phyloP scores from a whole-genome alignment of 2,329 filamentous ascomycete species.

The Ophiostoma novo-ulmi region DNA sequence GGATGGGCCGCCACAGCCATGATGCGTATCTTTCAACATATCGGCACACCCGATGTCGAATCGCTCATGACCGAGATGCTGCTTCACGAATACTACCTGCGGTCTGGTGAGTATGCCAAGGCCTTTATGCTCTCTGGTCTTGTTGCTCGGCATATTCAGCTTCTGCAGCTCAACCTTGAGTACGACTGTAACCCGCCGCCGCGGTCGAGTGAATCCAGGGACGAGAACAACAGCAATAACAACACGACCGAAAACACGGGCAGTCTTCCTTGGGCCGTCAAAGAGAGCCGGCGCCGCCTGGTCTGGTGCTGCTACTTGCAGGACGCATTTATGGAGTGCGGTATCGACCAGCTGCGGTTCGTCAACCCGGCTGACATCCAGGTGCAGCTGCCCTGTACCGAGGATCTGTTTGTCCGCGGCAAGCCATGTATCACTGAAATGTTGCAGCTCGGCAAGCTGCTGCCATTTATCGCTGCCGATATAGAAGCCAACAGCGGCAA shows the following conservation, averaged over 20 bases:
- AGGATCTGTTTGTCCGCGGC: constrained; percentile 22
- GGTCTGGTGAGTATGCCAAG: constrained; percentile 24
- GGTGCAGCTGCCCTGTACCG: constrained; percentile 22
- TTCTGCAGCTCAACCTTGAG: constrained; percentile 24
- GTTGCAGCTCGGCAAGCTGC: constrained; percentile 19
- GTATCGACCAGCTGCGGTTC: constrained; percentile 25
- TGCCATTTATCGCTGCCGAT: constrained; percentile 16
- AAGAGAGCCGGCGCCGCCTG: constrained; percentile 22
- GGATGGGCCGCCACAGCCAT: constrained; percentile 23
- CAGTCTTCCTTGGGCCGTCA: constrained; percentile 19
- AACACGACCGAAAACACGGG: not conserved
- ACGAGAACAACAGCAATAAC: not conserved
- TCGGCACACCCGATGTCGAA: constrained; percentile 23
- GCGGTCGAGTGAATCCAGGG: not conserved
- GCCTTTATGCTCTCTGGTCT: constrained; percentile 23
- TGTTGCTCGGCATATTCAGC: constrained; percentile 23
- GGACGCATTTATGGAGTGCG: constrained; percentile 22
- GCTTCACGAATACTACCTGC: constrained; percentile 24
- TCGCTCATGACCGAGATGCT: constrained; percentile 24
- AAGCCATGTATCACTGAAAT: constrained; percentile 20
- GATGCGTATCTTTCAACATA: constrained; percentile 21
- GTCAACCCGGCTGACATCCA: constrained; percentile 23
- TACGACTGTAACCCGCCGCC: constrained; percentile 19
- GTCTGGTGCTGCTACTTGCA: constrained; percentile 23
- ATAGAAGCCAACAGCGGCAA: not conserved